These are phyloP conservation scores for Zasmidium angulare DNA, from an alignment of 2,329 filamentous ascomycete genomes.

Conservation along the genomic window DNA sequence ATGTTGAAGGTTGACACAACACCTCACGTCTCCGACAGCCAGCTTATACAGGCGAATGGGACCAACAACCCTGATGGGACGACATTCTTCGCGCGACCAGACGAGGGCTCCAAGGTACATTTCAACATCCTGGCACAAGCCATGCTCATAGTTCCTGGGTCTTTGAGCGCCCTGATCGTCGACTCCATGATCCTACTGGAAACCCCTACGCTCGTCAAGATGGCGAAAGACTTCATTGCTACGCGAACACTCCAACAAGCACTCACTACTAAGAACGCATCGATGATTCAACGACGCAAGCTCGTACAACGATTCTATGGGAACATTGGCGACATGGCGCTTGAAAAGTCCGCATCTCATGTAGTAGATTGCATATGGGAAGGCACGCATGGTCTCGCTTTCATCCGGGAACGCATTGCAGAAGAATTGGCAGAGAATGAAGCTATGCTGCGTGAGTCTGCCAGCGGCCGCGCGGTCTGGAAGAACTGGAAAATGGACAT, in stretches of 20 bases:
- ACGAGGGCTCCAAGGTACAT: constrained; percentile 47
- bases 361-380: constrained; percentile 67
- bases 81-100: constrained; percentile 21
- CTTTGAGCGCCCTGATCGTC: constrained; percentile 69
- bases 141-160: constrained; percentile 72
- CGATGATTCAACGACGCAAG: constrained; percentile 60
- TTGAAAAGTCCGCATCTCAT: constrained; percentile 64
- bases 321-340: constrained; percentile 59
- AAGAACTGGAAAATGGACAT: constrained; percentile 73
- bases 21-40: background rate
- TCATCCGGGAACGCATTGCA: constrained; percentile 67
- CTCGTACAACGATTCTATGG: constrained; percentile 64
- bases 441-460: constrained; percentile 61
- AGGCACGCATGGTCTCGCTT: constrained; percentile 63
- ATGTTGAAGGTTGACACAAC: constrained; percentile 58
- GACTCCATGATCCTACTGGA: constrained; percentile 53
- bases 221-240: constrained; percentile 62
- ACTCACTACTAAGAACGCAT: constrained; percentile 55
- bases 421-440: constrained; percentile 62
- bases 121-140: constrained; percentile 83
- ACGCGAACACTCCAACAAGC: constrained; percentile 66
- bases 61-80: constrained; percentile 9
- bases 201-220: constrained; percentile 53
- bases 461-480: constrained; percentile 67
- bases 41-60: constrained; percentile 17